These are phyloP conservation scores for Halophytophthora batemanensis DNA, from an alignment of 352 stramenopile species.

Conservation along the genomic window DNA sequence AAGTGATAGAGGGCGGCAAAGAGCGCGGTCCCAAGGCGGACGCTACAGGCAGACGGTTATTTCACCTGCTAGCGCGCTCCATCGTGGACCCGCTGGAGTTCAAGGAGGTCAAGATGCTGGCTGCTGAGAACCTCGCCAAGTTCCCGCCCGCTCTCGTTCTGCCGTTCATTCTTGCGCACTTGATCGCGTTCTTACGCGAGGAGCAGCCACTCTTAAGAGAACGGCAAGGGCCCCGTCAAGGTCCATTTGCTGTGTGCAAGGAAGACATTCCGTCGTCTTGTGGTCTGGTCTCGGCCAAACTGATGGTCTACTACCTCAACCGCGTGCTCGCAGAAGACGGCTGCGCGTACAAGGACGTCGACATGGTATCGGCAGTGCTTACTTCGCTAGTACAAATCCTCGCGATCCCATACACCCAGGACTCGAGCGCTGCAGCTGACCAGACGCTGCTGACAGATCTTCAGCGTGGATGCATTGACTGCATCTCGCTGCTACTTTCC, in stretches of 20 bases:
- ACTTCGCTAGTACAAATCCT: constrained; percentile 48
- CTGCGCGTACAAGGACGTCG: constrained; percentile 16
- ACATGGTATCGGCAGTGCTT: constrained; percentile 22
- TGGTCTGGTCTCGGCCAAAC: constrained; percentile 55
- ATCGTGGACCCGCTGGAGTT: constrained; percentile 65
- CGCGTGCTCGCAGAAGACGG: constrained; percentile 47
- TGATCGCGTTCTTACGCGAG: constrained; percentile 40
- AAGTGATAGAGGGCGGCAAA: neutral
- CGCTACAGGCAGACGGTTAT: constrained; percentile 18
- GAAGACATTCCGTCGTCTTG: constrained; percentile 25
- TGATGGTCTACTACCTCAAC: constrained; percentile 80
- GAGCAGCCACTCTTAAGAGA: neutral
- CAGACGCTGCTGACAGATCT: constrained; percentile 50
- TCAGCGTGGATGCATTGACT: constrained; percentile 71
- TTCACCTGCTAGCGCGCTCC: constrained; percentile 38
- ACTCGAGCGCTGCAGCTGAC: constrained; percentile 10
- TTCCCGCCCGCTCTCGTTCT: constrained; percentile 28
- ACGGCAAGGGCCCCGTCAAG: too few species aligned
- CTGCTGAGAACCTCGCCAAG: constrained; percentile 53
- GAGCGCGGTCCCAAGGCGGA: neutral
- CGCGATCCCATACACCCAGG: constrained; percentile 29
- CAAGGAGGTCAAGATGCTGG: constrained; percentile 78
- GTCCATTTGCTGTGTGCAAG: constrained; percentile 14
- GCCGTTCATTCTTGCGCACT: constrained; percentile 35
- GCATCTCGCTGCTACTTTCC: constrained; percentile 45